Conservation (phyloP, 1,284 basidiomycete species). For the Sanghuangporus weigelae region DNA sequence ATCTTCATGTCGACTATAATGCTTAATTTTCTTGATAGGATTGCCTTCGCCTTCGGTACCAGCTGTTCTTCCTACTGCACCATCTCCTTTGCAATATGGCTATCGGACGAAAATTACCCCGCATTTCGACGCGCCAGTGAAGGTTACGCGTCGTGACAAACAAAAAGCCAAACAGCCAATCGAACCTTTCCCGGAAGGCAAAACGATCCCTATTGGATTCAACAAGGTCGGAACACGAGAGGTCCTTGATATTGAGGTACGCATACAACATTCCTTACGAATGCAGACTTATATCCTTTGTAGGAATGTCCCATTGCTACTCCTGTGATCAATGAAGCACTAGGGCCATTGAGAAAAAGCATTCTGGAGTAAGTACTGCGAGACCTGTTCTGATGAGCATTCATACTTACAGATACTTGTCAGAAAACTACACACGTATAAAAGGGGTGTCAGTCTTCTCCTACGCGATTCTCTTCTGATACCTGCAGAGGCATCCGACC, state of each 20-base stretch:
- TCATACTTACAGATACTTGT: slow-evolving; percentile 8
- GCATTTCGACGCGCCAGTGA: slow-evolving; percentile 85
- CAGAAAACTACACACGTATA: slow-evolving; percentile 79
- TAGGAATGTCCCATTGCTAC: slow-evolving; percentile 95
- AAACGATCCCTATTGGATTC: slow-evolving; percentile 83
- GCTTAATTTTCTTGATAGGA: slow-evolving; percentile 31
- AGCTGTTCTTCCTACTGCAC: slow-evolving; percentile 68
- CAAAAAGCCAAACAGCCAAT: slow-evolving; percentile 23
- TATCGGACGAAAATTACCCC: slow-evolving; percentile 98
- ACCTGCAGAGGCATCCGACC: slow-evolving; percentile 21
- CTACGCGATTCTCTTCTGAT: slow-evolving; percentile 79
- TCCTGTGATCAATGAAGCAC: slow-evolving; percentile 68
- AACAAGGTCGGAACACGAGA: slow-evolving; percentile 73
- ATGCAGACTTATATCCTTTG: background rate
- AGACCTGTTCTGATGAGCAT: background rate
- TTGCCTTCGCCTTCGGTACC: slow-evolving; percentile 60
- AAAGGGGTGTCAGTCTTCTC: slow-evolving; percentile 87
- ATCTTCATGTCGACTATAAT: background rate
- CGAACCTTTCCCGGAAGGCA: slow-evolving; percentile 28
- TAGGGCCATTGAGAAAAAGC: slow-evolving; percentile 57
- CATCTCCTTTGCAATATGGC: slow-evolving; percentile 83
- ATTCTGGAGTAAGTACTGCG: slow-evolving; percentile 57
- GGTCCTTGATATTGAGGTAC: slow-evolving; percentile 91
- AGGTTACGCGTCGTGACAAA: slow-evolving; percentile 34
- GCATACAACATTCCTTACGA: background rate